Percentiles rank a stretch among this genome's conserved stretches.
These are phyloP conservation scores for Annona cherimola DNA, from an alignment of 164 flowering plant genomes.

Conservation along the genomic window DNA sequence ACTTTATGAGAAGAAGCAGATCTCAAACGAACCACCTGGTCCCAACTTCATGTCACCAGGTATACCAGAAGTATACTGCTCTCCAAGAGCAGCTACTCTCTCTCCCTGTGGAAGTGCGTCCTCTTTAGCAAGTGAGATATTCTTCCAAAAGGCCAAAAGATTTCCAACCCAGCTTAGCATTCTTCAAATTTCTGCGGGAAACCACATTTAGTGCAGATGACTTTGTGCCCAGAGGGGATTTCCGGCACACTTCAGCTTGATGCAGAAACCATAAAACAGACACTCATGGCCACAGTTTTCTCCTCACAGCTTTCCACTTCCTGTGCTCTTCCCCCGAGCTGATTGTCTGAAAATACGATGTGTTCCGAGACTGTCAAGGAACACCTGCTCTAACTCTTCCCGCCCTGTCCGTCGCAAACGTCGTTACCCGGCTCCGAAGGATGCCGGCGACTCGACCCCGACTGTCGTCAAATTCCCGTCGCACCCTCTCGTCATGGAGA, in stretches of 20 bases:
- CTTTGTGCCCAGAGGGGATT: conserved; percentile 57
- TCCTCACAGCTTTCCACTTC: no score
- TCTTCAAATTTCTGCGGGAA: conserved; percentile 30
- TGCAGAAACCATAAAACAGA: no score
- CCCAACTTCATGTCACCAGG: conserved; percentile 53
- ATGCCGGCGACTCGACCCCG: background rate
- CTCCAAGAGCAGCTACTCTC: conserved; percentile 51
- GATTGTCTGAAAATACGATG: conserved; percentile 3
- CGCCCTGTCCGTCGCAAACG: conserved; percentile 8
- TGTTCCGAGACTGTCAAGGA: background rate
- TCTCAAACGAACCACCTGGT: conserved; percentile 87
- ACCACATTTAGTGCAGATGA: conserved; percentile 89
- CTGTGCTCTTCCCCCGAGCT: background rate
- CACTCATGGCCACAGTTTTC: no score
- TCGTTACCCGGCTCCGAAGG: background rate
- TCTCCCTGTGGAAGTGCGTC: conserved; percentile 82
- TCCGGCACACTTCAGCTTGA: no score
- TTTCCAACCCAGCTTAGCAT: no score
- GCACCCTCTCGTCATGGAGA: conserved; percentile 6
- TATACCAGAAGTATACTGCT: conserved; percentile 17
- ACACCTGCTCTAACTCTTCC: background rate
- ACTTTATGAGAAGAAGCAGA: conserved; percentile 58
- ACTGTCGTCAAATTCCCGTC: background rate
- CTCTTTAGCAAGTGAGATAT: conserved; percentile 61
- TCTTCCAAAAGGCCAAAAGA: conserved; percentile 35